Base-by-base conservation (phyloP, 2,329 filamentous ascomycete species). In the Botrytis aclada region DNA sequence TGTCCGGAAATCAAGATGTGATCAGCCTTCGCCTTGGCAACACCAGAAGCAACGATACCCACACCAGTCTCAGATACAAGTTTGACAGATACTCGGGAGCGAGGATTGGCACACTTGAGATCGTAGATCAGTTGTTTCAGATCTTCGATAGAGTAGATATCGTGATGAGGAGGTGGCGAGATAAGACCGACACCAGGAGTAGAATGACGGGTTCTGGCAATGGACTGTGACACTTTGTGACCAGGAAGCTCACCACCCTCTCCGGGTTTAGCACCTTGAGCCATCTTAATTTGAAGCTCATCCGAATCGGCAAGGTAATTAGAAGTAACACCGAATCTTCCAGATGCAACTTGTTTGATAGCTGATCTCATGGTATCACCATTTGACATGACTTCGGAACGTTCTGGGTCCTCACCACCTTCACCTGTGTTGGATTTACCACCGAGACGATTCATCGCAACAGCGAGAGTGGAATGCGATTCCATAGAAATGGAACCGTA, bases 401-500 rank as follows among this genome's bases (percentile, higher is more conserved):
- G 91, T 86, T 97, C 95, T 20, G 94, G 91, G 78, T 98, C 95
- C 83, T 98, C 95, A 84, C 95, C 95, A 88, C 95, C 95, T 84
- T 98, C 95, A 80, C 95, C 95, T 69, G 95, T 98, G 86, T 98
- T 98, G 58, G 95, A 98, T 85, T 98, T 98, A 79, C 95, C 95
- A 58, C 95, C 95, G 58, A 98, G 88, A 78, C 95, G 89, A 85
- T 98, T 98, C 95, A 98, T 97, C 76, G 95, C 95, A 72, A 98
- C 92, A 77, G 95, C 95, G 66, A 98, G 86, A 20, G 95, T 98
- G 29, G 95, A 97, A 85, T 98, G 95, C 70, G 95, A 95, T 83
- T 98, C 95, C 94, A 98, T 97, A 9, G 95, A 98, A 80, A 98
- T 98, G 58, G 95, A 98, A 65, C 95, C 95, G 81, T 98, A 98